Conservation (phyloP, 2,329 filamentous ascomycete genomes). For the Trichoderma aggressivum region DNA sequence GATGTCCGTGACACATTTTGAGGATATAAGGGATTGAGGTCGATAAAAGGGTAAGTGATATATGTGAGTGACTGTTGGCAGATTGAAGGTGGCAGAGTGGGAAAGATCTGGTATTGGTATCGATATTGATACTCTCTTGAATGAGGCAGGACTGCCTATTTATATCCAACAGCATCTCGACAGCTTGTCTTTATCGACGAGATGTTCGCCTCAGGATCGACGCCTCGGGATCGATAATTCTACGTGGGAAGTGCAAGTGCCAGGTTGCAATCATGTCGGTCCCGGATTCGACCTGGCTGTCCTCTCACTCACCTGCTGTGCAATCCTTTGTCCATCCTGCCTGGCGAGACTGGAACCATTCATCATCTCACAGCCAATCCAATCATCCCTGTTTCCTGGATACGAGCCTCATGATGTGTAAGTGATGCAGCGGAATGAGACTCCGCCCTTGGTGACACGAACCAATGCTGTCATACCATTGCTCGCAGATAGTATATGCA, state of each 20-base stretch:
- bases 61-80: not conserved
- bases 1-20: conserved; percentile 54
- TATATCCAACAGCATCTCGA: conserved; percentile 1
- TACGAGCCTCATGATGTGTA: not conserved
- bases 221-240: not conserved
- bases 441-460: not conserved
- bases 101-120: not conserved
- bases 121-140: not conserved
- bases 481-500: conserved; percentile 4
- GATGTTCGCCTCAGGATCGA: not conserved
- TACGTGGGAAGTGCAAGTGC: not conserved
- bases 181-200: not conserved
- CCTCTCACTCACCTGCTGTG: not conserved
- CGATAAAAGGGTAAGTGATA: not conserved
- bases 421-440: not conserved
- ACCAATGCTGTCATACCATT: not conserved
- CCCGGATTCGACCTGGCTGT: not conserved
- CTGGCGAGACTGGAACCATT: not conserved
- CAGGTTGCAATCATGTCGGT: not conserved
- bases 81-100: not conserved
- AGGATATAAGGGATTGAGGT: fast-evolving
- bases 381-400: not conserved
- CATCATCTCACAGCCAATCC: not conserved
- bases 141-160: not conserved
- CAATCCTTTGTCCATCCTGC: not conserved